Base-by-base conservation (phyloP, 345 rosid genomes). In the Excoecaria cochinchinensis region DNA sequence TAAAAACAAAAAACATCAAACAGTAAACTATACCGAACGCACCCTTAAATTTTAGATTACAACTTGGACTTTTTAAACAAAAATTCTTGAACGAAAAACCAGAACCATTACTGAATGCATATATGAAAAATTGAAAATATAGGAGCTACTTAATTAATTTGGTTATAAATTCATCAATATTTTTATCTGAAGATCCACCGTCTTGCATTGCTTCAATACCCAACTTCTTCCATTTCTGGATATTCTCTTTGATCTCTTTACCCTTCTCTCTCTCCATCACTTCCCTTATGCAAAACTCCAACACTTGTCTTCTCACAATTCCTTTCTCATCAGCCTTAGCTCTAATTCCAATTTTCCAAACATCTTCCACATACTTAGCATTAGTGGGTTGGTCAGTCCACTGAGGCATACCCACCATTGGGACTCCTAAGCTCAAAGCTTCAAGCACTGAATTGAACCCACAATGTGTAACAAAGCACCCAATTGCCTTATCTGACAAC, bases 401-500 rank as follows among this genome's bases (percentile, higher is more conserved):
- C 15, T 78, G 87, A 0, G 88, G 88, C 78, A 85, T 58, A 4
- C 78, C 87, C 73, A 84, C 85, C 73, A 85, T 69, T 38, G 86
- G 88, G n/a, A 85, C 87, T 25, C 85, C 87, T 48, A 87, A 74
- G 66, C 90, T 59, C 70, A 87, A 40, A 1, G 87, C 87, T 76
- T 87, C 90, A 11, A 80, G 11, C 0, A 72, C 64, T 2, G 88
- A 87, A 74, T 80, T 87, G 62, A 77, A 79, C 6, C 90, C 90
- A 24, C 85, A 79, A n/a, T 85, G 90, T 0, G 87, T 84, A 10
- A 87, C 25, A 19, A 87, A 87, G 64, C 90, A 85, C 11, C 90
- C 86, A 0, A 74, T 53, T 5, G 82, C 56, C 7, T 80, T 73
- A 13, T 82, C 78, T 4, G 78, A 47, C 36, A 86, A 58, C n/a